phyloP scores from a whole-genome alignment of 2,329 filamentous ascomycete genomes.

The Colletotrichum salicis region DNA sequence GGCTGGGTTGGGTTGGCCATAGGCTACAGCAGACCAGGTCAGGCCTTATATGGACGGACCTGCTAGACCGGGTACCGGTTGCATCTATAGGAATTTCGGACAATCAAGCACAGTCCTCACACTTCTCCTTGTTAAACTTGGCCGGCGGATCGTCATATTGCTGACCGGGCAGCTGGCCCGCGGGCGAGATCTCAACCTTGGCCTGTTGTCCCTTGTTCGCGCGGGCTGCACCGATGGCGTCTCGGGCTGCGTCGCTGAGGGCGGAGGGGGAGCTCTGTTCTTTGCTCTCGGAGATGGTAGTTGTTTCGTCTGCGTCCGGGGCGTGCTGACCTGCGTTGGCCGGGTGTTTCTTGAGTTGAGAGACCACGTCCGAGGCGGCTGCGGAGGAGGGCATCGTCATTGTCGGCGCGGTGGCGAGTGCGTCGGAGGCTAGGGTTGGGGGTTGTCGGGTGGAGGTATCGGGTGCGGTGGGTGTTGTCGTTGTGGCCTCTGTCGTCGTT shows the following conservation, averaged over 20 bases:
- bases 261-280: not conserved
- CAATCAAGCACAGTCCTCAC: constrained; percentile 32
- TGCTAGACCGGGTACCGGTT: not conserved
- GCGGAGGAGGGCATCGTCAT: constrained; percentile 5
- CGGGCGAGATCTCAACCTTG: constrained; percentile 16
- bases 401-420: not conserved
- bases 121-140: constrained; percentile 17
- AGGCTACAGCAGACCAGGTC: not conserved
- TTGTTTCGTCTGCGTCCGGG: not conserved
- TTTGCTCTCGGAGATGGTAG: not conserved
- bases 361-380: constrained; percentile 12
- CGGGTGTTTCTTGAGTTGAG: constrained; percentile 29
- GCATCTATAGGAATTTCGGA: not conserved
- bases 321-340: constrained; percentile 14
- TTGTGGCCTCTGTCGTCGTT: not conserved
- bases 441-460: constrained; percentile 2
- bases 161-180: not conserved
- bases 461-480: not conserved
- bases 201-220: constrained; percentile 34
- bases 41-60: not conserved
- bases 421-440: not conserved
- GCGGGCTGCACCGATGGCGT: constrained; percentile 25
- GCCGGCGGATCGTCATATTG: not conserved
- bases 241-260: constrained; percentile 23
- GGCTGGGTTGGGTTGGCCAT: not conserved